Conservation (phyloP, 768 basidiomycete genomes). For the Daedalea quercina region DNA sequence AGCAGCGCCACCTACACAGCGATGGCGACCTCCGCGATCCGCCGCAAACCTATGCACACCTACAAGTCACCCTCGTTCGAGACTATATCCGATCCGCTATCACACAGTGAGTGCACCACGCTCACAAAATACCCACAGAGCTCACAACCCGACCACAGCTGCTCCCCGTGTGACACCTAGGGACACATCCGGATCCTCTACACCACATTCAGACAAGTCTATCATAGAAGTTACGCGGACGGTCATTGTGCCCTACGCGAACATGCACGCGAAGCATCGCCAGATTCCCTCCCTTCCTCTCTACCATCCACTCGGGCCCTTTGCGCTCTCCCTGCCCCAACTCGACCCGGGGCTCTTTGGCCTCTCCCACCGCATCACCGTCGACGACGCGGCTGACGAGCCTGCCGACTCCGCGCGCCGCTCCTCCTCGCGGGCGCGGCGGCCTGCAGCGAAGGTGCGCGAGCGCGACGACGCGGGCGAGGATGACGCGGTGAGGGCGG, state of each 20-base stretch:
- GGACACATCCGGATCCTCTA: not conserved
- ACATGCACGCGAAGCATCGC: conserved; percentile 2
- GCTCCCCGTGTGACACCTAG: not conserved
- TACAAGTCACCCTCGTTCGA: conserved; percentile 4
- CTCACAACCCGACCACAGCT: not conserved
- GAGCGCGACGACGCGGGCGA: conserved; percentile 27
- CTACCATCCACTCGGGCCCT: conserved; percentile 58
- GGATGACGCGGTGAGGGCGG: conserved; percentile 22
- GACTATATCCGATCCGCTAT: not conserved
- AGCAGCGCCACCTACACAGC: not conserved
- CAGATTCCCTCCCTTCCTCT: conserved; percentile 37
- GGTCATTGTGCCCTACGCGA: not conserved
- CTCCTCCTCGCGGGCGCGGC: conserved; percentile 39
- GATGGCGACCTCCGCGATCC: conserved; percentile 1
- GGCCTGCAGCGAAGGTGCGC: conserved; percentile 42
- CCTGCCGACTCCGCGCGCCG: conserved; percentile 35
- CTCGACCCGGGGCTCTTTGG: conserved; percentile 54
- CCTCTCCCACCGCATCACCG: conserved; percentile 36
- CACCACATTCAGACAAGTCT: not conserved
- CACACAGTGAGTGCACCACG: not conserved
- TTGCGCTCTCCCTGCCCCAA: conserved; percentile 61
- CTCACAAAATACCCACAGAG: not conserved
- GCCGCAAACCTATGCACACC: conserved; percentile 3
- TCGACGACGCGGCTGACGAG: conserved; percentile 23
- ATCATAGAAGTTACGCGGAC: not conserved